phyloP scores from a whole-genome alignment of 139 green algal genomes.

The Micractinium conductrix region DNA sequence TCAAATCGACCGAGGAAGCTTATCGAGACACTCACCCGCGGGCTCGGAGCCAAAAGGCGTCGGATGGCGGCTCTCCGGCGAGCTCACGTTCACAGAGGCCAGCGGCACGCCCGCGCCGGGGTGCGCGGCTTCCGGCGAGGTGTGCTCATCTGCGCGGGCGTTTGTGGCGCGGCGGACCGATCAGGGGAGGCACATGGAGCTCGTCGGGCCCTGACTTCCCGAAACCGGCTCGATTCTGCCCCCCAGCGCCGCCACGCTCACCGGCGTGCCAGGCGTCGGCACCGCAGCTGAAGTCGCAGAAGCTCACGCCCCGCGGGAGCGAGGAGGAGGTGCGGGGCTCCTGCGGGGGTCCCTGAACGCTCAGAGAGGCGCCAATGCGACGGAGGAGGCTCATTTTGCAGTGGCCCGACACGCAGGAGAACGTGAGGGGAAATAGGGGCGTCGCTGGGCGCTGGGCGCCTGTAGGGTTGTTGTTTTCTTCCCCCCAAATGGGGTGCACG shows the following conservation, averaged over 20 bases:
- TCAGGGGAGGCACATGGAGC: not conserved
- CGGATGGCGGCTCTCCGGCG: not conserved
- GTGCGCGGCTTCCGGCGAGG: not conserved
- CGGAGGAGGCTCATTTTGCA: not conserved
- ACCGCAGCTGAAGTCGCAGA: conserved; percentile 43
- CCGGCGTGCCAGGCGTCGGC: not conserved
- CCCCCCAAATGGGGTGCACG: no score
- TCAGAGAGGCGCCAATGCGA: not conserved
- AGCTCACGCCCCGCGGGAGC: conserved; percentile 3
- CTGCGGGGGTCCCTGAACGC: not conserved
- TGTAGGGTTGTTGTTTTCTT: no score
- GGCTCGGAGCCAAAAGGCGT: not conserved
- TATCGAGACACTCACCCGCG: not conserved
- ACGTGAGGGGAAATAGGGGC: no score
- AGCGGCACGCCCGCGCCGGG: not conserved
- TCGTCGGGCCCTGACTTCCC: not conserved
- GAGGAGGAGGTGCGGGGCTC: not conserved
- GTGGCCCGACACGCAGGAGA: no score
- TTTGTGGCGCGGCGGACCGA: not conserved
- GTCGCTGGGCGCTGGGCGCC: no score
- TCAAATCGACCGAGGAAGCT: not conserved
- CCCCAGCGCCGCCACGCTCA: no score
- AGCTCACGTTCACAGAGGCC: not conserved
- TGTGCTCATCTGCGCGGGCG: not conserved
- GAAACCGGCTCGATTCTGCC: no score